These are phyloP conservation scores for Hondaea fermentalgiana DNA, from an alignment of 108 stramenopile genomes.

Conservation along the genomic window DNA sequence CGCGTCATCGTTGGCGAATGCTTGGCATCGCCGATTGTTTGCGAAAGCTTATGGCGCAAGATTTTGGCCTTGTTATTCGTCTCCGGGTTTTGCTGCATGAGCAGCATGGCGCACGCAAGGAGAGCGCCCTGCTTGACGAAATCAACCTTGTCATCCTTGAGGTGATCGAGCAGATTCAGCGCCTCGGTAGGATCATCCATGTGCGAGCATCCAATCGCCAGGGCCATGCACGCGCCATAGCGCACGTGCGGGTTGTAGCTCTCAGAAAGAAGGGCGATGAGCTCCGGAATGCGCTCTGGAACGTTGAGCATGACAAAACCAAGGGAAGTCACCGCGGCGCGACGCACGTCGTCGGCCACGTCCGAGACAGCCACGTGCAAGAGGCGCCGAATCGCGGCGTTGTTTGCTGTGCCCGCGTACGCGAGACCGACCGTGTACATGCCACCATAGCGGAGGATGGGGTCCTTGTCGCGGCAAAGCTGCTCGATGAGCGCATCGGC, in stretches of 20 bases:
- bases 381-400: conserved; percentile 85
- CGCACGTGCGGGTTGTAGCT: conserved; percentile 98
- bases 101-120: conserved; percentile 89
- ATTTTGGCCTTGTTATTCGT: conserved; percentile 58
- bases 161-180: conserved; percentile 89
- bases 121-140: conserved; percentile 96
- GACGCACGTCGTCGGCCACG: conserved; percentile 93
- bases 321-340: conserved; percentile 91
- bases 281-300: conserved; percentile 79
- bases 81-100: conserved; percentile 78
- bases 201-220: conserved; percentile 95
- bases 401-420: conserved; percentile 91
- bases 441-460: conserved; percentile 93
- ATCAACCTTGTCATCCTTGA: conserved; percentile 94
- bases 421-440: conserved; percentile 92
- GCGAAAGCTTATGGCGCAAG: conserved; percentile 44
- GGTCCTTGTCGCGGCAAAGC: conserved; percentile 85
- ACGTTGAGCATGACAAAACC: conserved; percentile 94
- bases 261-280: conserved; percentile 87
- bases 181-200: conserved; percentile 76
- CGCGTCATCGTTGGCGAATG: conserved; percentile 72
- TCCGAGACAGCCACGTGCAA: conserved; percentile 96
- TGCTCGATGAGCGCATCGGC: conserved; percentile 90
- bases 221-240: conserved; percentile 96
- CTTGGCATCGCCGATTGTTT: conserved; percentile 71